Conservation (phyloP, 306 rosid species). For the Oemleria cerasiformis region DNA sequence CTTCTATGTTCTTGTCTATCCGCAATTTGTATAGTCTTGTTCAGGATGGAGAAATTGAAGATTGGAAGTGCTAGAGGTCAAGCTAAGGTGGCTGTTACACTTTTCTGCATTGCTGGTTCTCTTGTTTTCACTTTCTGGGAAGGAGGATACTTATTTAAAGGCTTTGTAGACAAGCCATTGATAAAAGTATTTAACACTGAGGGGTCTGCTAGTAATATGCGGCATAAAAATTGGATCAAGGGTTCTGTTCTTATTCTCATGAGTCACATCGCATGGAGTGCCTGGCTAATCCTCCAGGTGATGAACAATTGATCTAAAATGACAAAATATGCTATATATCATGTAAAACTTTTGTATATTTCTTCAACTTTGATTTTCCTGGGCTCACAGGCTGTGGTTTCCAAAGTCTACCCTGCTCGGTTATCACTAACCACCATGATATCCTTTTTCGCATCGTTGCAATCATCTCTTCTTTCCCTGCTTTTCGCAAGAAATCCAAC, state of each 20-base stretch:
- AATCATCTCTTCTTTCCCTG: constrained; percentile 34
- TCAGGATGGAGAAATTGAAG: constrained; percentile 43
- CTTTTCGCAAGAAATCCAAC: constrained; percentile 25
- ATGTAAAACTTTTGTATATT: background rate
- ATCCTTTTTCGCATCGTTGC: constrained; percentile 39
- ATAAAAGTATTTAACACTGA: constrained; percentile 8
- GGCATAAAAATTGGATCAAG: constrained; percentile 36
- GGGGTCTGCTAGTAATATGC: background rate
- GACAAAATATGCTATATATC: background rate
- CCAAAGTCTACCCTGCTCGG: constrained; percentile 32
- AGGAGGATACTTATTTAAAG: constrained; percentile 23
- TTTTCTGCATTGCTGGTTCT: constrained; percentile 37
- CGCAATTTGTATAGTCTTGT: background rate
- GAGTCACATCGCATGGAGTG: constrained; percentile 30
- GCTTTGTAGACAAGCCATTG: constrained; percentile 27
- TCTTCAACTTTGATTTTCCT: background rate
- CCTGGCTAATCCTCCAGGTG: constrained; percentile 46
- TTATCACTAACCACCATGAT: constrained; percentile 27
- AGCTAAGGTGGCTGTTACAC: constrained; percentile 39
- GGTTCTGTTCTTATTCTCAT: constrained; percentile 37
- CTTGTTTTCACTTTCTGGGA: constrained; percentile 40
- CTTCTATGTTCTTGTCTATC: background rate
- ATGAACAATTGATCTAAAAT: background rate
- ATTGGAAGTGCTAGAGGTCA: constrained; percentile 26
- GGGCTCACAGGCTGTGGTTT: constrained; percentile 26